These are phyloP conservation scores for Gossypium armourianum DNA, from an alignment of 441 rosid species.

Conservation along the genomic window DNA sequence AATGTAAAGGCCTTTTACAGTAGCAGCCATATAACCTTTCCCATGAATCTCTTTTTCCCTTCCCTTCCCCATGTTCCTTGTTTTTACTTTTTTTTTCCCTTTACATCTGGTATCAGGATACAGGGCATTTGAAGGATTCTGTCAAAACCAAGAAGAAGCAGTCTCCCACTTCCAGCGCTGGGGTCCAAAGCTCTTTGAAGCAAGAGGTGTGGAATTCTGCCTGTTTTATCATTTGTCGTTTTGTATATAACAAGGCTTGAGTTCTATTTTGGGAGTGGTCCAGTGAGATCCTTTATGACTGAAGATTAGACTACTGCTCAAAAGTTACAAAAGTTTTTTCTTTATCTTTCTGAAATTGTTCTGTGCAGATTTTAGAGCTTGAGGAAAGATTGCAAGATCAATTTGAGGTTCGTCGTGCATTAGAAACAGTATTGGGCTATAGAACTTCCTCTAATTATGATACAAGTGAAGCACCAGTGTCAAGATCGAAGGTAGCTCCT, in stretches of 20 bases:
- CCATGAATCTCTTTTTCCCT: neutral
- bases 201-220: slow-evolving; percentile 46
- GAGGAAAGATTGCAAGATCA: slow-evolving; percentile 71
- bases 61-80: neutral
- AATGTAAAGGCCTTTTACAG: neutral
- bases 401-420: slow-evolving; percentile 54
- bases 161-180: slow-evolving; percentile 29
- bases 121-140: slow-evolving; percentile 30
- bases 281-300: neutral
- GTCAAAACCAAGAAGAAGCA: slow-evolving; percentile 32
- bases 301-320: neutral
- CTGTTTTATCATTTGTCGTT: neutral
- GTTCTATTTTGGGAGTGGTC: slow-evolving; percentile 9
- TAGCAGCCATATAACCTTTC: neutral
- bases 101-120: slow-evolving; percentile 35
- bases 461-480: slow-evolving; percentile 33
- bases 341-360: neutral
- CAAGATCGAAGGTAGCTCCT: slow-evolving; percentile 41
- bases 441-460: slow-evolving; percentile 30
- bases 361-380: slow-evolving; percentile 65
- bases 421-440: slow-evolving; percentile 73
- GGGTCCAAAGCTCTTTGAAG: slow-evolving; percentile 45
- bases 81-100: neutral
- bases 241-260: neutral
- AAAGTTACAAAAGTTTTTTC: neutral